phyloP scores from a whole-genome alignment of 345 rosid species.

The Fremontodendron californicum region DNA sequence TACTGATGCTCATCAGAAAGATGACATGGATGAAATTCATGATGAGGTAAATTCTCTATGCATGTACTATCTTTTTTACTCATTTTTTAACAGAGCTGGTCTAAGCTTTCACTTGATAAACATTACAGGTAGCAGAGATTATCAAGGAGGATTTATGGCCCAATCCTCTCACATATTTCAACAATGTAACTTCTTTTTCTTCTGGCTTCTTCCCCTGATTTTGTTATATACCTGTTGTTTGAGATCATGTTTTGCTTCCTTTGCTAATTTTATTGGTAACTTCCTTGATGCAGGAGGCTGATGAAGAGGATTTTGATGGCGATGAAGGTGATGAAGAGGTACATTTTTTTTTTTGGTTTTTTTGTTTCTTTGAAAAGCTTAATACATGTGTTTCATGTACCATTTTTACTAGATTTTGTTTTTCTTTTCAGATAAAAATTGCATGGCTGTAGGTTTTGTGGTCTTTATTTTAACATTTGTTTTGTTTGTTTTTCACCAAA shows the following conservation, averaged over 20 bases:
- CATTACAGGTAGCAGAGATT: no score
- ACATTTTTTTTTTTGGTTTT: background rate
- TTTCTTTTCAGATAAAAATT: background rate
- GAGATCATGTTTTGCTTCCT: background rate
- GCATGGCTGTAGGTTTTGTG: background rate
- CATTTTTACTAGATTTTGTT: background rate
- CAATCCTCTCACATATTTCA: no score
- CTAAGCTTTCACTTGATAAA: background rate
- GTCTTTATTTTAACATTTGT: background rate
- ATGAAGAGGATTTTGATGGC: slow-evolving; percentile 58
- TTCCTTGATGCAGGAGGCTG: slow-evolving; percentile 58
- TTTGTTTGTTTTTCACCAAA: background rate
- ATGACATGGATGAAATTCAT: slow-evolving; percentile 49
- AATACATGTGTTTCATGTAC: background rate
- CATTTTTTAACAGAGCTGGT: slow-evolving; percentile 3
- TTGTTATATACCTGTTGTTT: background rate
- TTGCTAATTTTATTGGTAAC: slow-evolving; percentile 3
- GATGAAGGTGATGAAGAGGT: slow-evolving; percentile 68
- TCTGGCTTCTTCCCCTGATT: background rate
- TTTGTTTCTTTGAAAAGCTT: background rate
- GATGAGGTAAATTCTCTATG: slow-evolving; percentile 57
- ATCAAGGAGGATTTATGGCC: no score
- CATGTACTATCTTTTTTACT: background rate
- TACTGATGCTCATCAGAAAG: slow-evolving; percentile 51
- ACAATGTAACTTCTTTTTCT: slow-evolving; percentile 19